Base-by-base conservation (phyloP, 441 rosid genomes). In the Aquilaria agallochum region DNA sequence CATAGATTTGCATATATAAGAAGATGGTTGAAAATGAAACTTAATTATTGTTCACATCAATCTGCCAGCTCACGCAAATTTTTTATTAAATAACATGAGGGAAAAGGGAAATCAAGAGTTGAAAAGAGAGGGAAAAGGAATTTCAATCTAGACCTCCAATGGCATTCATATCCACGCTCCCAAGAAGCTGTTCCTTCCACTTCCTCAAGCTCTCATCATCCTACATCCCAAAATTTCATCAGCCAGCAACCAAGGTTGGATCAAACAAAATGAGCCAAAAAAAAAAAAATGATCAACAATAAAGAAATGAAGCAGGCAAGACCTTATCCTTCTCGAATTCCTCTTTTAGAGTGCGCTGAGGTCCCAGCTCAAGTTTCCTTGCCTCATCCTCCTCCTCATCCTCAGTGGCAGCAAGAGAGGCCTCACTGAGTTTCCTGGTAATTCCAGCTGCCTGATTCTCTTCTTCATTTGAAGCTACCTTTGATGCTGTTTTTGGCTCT, bases 121-220 rank as follows among this genome's bases (percentile, higher is more conserved):
- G 42, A 36, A 36, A 36, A 36, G 7, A 36, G 4, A 30, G 34
- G 9, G 34, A 54, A 54, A 54, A 13, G 5, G 33, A 31, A 54
- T 8, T 30, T 5, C 34, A 54, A 51, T 20, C 20, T 20, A 20
- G 20, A 78, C 82, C 82, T 78, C 82, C 82, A 65, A 75, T 74
- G 40, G 79, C 67, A 5, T 55, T 55, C 3, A 78, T 47, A 64
- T 78, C 82, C 57, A 78, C 79, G 56, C 68, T 63, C 12, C 82
- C 82, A 55, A 78, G 82, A 64, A 78, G 82, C 66, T 78, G 82
- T 52, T 78, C 82, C 68, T 78, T 78, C 82, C 82, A 78, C 73
- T 70, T 78, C 71, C 79, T 78, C 73, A 78, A 73, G 69, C 82
- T 78, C 74, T 78, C 82, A 69, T 78, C 82, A 53, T 78, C 82